Percentiles rank a stretch among this genome's conserved stretches.
phyloP scores from a whole-genome alignment of 1,139 yeast genomes.

The Debaryomyces nepalensis region DNA sequence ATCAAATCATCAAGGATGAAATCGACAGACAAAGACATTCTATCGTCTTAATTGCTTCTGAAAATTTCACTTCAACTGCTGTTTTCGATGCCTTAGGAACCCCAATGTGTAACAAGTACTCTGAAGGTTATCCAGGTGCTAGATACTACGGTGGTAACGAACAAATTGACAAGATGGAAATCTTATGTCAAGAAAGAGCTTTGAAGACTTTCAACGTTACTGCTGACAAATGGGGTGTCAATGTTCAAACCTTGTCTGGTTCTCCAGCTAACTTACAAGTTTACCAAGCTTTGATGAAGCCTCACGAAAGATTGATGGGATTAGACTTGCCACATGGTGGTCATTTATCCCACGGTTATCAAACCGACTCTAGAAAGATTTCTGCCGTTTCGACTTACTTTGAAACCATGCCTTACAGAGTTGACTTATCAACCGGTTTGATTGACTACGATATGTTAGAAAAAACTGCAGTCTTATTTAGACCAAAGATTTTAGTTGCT shows the following conservation, averaged over 20 bases:
- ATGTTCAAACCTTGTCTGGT: slow-evolving; percentile 94
- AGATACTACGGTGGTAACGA: slow-evolving; percentile 91
- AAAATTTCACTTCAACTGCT: slow-evolving; percentile 94
- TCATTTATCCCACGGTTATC: slow-evolving; percentile 97
- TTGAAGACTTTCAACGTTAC: slow-evolving; percentile 81
- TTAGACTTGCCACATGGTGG: slow-evolving; percentile 98
- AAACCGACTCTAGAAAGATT: slow-evolving; percentile 92
- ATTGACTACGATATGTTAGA: slow-evolving; percentile 95
- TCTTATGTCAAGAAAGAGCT: slow-evolving; percentile 91
- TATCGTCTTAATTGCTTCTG: slow-evolving; percentile 92
- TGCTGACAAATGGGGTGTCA: slow-evolving; percentile 94
- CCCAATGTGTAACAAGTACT: slow-evolving; percentile 91
- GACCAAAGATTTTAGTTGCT: slow-evolving; percentile 95
- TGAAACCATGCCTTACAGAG: slow-evolving; percentile 98
- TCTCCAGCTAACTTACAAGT: slow-evolving; percentile 98
- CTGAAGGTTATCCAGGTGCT: slow-evolving; percentile 89
- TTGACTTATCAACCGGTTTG: slow-evolving; percentile 86
- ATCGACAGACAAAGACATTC: slow-evolving; percentile 93
- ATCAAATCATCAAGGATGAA: slow-evolving; percentile 82
- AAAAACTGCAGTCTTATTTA: slow-evolving; percentile 83
- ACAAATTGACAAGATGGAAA: slow-evolving; percentile 92
- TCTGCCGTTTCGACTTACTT: slow-evolving; percentile 95
- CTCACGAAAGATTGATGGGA: slow-evolving; percentile 96
- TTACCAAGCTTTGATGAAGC: slow-evolving; percentile 92
- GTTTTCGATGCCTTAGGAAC: slow-evolving; percentile 97